Percentiles rank a stretch among this genome's conserved stretches.
Evolutionary conservation across 148 eudicot genomes (phyloP).

Genomic region (Rheum nobile): DNA sequence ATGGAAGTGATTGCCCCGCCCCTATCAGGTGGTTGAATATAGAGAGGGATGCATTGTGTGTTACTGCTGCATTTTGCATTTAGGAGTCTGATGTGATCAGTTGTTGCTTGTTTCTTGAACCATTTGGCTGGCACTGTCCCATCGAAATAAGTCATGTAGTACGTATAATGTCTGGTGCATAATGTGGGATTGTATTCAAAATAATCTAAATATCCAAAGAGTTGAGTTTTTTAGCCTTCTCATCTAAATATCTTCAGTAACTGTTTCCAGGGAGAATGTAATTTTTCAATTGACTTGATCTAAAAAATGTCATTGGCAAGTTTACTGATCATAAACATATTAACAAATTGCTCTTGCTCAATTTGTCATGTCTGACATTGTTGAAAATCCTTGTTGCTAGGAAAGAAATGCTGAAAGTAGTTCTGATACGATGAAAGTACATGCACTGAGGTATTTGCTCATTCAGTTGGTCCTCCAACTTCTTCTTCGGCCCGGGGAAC

Average conservation of each 20-base stretch:
- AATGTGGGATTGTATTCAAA: background rate
- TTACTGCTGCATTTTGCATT: background rate
- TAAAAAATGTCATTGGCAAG: background rate
- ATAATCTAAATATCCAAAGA: background rate
- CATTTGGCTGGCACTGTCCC: background rate
- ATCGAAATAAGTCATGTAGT: background rate
- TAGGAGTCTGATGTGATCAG: background rate
- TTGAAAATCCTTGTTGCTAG: constrained; percentile 20
- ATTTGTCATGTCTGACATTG: background rate
- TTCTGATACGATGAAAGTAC: constrained; percentile 58
- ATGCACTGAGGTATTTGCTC: constrained; percentile 88
- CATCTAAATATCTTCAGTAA: background rate
- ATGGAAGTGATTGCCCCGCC: background rate
- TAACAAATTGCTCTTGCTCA: background rate
- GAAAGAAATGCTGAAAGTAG: constrained; percentile 63
- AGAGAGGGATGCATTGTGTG: too few species aligned
- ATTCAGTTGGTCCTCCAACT: constrained; percentile 82
- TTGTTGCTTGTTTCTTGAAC: background rate
- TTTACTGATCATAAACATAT: background rate
- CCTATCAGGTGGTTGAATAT: too few species aligned
- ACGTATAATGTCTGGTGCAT: background rate
- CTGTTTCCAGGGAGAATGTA: background rate
- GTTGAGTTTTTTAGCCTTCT: background rate
- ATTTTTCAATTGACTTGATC: background rate
- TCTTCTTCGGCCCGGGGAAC: constrained; percentile 75